These are phyloP conservation scores for Pseudonitzschia multiseries DNA, from an alignment of 108 stramenopile genomes.

Conservation along the genomic window DNA sequence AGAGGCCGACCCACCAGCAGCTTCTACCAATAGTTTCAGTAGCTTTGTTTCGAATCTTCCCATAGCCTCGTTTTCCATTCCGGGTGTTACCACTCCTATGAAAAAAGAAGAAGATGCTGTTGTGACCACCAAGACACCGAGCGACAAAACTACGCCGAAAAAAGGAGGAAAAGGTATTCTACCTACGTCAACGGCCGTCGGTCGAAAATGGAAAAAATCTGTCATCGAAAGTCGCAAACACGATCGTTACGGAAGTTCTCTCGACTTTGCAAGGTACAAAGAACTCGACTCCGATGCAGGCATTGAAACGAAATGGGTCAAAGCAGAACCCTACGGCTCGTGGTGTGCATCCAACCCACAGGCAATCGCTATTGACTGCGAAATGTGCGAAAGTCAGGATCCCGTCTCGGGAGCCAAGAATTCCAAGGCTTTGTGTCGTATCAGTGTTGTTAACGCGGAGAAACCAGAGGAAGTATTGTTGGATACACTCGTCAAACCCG, in stretches of 20 bases:
- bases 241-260: conserved; percentile 48
- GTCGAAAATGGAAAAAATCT: conserved; percentile 63
- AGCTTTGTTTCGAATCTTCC: conserved; percentile 57
- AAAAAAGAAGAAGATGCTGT: conserved; percentile 12
- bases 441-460: conserved; percentile 88
- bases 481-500: conserved; percentile 93
- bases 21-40: conserved; percentile 36
- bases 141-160: neutral
- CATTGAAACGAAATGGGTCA: conserved; percentile 58
- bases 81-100: conserved; percentile 15
- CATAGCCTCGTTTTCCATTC: conserved; percentile 71
- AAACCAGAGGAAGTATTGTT: conserved; percentile 83
- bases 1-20: conserved; percentile 12
- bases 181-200: conserved; percentile 61
- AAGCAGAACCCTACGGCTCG: conserved; percentile 68
- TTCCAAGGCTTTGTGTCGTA: conserved; percentile 85
- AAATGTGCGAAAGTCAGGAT: conserved; percentile 96
- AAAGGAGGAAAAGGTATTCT: conserved; percentile 29
- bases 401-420: conserved; percentile 77
- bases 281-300: conserved; percentile 39
- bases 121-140: neutral
- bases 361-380: conserved; percentile 96
- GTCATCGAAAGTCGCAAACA: conserved; percentile 58
- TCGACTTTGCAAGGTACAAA: conserved; percentile 55
- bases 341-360: conserved; percentile 83